phyloP scores from a whole-genome alignment of 1,284 basidiomycete genomes.

The Mycena citricolor region DNA sequence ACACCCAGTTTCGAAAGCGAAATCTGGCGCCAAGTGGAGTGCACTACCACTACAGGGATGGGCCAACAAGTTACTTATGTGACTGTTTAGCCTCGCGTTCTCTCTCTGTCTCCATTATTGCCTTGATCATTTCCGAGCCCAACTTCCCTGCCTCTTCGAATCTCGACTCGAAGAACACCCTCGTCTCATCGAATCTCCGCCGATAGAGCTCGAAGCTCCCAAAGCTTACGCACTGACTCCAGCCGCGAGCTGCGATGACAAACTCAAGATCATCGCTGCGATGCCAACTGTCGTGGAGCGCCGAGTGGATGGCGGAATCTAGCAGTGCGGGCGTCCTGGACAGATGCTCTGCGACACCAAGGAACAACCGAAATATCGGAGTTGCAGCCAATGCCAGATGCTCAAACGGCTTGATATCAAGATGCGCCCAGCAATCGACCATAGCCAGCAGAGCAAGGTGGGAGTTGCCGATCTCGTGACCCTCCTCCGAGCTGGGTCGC shows the following conservation, averaged over 20 bases:
- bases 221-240: conserved; percentile 94
- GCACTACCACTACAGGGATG: no score
- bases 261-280: conserved; percentile 93
- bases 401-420: conserved; percentile 86
- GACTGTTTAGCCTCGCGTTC: conserved; percentile 32
- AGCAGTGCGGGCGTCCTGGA: conserved; percentile 73
- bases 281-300: conserved; percentile 79
- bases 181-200: conserved; percentile 79
- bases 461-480: conserved; percentile 66
- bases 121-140: conserved; percentile 90
- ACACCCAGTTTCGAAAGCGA: no score
- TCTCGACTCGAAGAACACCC: conserved; percentile 81
- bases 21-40: no score
- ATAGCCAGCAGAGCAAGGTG: conserved; percentile 96
- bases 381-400: conserved; percentile 95
- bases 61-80: no score
- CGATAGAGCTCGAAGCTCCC: conserved; percentile 90
- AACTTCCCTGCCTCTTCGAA: conserved; percentile 86
- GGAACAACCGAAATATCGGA: conserved; percentile 95
- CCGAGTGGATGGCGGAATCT: conserved; percentile 73
- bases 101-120: conserved; percentile 66
- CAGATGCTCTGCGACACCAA: conserved; percentile 95
- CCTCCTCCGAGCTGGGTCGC: conserved; percentile 26
- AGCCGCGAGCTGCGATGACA: conserved; percentile 91
- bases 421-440: conserved; percentile 96